These are phyloP conservation scores for Cutaneotrichosporon cutaneum DNA, from an alignment of 1,284 basidiomycete species.

Conservation along the genomic window DNA sequence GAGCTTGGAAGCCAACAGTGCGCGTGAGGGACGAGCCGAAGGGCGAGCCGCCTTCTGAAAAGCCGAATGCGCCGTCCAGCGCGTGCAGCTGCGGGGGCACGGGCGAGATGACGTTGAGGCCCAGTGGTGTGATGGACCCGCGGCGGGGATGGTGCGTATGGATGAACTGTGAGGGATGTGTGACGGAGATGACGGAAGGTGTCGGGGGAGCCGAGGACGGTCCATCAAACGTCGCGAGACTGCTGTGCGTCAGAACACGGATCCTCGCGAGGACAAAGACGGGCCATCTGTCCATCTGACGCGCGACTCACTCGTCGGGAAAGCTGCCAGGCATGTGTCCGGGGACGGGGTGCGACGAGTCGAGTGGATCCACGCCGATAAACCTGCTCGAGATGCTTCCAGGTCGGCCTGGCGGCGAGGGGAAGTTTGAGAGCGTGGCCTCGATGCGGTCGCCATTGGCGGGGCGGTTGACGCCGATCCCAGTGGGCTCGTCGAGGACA, in stretches of 20 bases:
- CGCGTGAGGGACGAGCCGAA: conserved; percentile 26
- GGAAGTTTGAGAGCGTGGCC: neutral
- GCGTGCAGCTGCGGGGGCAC: conserved; percentile 30
- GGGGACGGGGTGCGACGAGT: neutral
- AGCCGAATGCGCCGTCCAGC: conserved; percentile 9
- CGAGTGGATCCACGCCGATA: conserved; percentile 8
- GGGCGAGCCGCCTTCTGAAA: neutral
- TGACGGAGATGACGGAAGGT: conserved; percentile 43
- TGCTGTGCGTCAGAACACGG: neutral
- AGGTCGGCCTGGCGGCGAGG: neutral
- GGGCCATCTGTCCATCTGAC: neutral
- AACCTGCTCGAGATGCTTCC: conserved; percentile 6
- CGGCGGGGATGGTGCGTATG: conserved; percentile 53
- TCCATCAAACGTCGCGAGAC: conserved; percentile 16
- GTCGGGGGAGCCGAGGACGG: conserved; percentile 49
- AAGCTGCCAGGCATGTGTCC: conserved; percentile 7
- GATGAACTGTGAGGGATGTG: conserved; percentile 51
- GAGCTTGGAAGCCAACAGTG: conserved; percentile 36
- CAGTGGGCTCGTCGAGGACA: neutral
- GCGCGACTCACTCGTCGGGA: neutral
- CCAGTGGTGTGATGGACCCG: conserved; percentile 49
- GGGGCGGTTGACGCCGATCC: neutral
- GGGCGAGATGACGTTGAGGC: conserved; percentile 51
- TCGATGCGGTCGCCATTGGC: neutral
- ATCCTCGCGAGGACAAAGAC: too few species aligned